Conservation (phyloP, 805 yeast species). For the Ogataea saltuana region DNA sequence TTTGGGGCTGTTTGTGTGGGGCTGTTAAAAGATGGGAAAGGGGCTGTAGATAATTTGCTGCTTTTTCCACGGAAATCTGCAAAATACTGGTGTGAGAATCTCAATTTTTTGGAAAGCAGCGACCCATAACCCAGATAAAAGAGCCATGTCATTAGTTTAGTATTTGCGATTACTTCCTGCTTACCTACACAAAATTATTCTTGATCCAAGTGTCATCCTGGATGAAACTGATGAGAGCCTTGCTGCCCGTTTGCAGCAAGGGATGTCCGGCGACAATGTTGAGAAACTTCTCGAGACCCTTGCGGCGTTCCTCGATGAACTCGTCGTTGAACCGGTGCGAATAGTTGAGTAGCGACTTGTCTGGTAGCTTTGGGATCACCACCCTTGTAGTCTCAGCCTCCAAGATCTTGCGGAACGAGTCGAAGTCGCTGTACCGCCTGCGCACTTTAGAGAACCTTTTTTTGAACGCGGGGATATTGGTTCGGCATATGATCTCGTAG, state of each 20-base stretch:
- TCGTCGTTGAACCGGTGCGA: conserved; percentile 76
- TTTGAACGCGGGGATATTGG: conserved; percentile 87
- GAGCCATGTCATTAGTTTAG: too few relatives aligned
- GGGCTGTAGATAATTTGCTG: conserved; percentile 14
- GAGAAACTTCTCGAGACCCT: conserved; percentile 80
- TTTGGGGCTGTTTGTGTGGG: not conserved
- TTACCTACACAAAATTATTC: conserved; percentile 10
- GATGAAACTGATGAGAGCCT: conserved; percentile 75
- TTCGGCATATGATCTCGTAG: conserved; percentile 85
- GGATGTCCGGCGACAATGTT: conserved; percentile 89
- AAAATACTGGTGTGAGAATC: not conserved
- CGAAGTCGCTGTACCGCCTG: conserved; percentile 89
- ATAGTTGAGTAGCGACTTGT: conserved; percentile 62
- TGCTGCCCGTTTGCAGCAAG: conserved; percentile 81
- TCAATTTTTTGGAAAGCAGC: too few relatives aligned
- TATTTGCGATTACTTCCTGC: too few relatives aligned
- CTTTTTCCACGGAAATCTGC: not conserved
- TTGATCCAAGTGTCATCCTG: conserved; percentile 84
- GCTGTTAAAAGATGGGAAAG: not conserved
- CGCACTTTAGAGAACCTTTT: conserved; percentile 66
- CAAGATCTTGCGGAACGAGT: conserved; percentile 68
- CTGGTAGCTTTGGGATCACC: conserved; percentile 84
- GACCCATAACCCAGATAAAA: too few relatives aligned
- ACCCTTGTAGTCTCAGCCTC: conserved; percentile 79
- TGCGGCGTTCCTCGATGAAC: conserved; percentile 78